Evolutionary conservation across 345 rosid genomes (phyloP).

Genomic region (Laguncularia racemosa): DNA sequence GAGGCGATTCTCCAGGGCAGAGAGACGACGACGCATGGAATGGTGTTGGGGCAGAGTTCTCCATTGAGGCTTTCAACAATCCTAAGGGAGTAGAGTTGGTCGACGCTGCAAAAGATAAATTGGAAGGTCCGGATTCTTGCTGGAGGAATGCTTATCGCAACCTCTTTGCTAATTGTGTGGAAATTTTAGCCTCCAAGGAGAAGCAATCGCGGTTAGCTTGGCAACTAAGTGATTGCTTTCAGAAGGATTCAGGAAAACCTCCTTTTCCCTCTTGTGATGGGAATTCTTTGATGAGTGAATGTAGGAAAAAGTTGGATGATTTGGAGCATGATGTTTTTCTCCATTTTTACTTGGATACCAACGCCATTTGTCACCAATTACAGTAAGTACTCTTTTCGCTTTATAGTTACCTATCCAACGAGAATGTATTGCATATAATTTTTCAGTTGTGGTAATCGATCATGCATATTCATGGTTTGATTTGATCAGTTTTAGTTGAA

Average conservation of each 20-base stretch:
- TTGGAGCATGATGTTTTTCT: conserved; percentile 54
- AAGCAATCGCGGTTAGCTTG: conserved; percentile 70
- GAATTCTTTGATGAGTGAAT: conserved; percentile 39
- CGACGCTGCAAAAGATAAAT: conserved; percentile 42
- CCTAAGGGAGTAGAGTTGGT: conserved; percentile 38
- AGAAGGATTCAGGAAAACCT: conserved; percentile 49
- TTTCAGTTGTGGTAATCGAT: no score
- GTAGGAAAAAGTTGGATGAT: conserved; percentile 50
- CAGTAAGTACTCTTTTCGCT: conserved; percentile 47
- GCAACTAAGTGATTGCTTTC: conserved; percentile 75
- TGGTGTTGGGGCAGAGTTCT: conserved; percentile 41
- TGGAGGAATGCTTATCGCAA: conserved; percentile 61
- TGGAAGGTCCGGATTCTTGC: conserved; percentile 46
- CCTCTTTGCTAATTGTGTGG: conserved; percentile 60
- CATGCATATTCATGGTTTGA: background rate
- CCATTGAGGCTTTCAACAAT: conserved; percentile 39
- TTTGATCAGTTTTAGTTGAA: background rate
- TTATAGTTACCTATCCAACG: no score
- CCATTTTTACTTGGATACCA: conserved; percentile 60
- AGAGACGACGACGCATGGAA: background rate
- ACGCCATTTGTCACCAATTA: conserved; percentile 78
- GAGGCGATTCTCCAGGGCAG: background rate
- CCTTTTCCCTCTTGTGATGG: conserved; percentile 46
- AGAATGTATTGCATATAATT: no score
- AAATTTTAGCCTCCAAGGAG: conserved; percentile 55